A percentile compares a stretch with the other conserved stretches of the same genome.
Evolutionary conservation across 2,329 filamentous ascomycete species (phyloP).

Genomic region (Colletotrichum tropicale): DNA sequence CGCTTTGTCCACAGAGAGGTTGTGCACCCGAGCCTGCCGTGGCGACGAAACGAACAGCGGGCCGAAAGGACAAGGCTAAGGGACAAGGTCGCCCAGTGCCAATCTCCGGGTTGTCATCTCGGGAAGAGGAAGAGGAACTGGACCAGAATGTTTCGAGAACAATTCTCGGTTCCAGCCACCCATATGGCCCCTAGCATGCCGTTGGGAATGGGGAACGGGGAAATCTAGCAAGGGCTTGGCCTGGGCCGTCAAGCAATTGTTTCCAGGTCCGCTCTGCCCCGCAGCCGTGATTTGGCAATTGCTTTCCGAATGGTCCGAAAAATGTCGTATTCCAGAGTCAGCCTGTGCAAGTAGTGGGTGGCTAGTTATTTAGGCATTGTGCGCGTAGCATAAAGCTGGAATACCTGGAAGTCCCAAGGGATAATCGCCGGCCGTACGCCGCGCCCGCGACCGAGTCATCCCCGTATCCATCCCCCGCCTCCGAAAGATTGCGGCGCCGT

Average conservation of each 20-base stretch:
- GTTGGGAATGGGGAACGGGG: not conserved
- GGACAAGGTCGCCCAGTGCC: not conserved
- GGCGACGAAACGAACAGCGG: not conserved
- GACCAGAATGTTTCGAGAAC: slow-evolving; percentile 15
- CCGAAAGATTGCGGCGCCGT: not conserved
- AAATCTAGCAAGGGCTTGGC: not conserved
- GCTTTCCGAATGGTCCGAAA: not conserved
- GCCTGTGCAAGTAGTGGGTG: not conserved
- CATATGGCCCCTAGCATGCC: not conserved
- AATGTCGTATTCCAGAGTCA: not conserved
- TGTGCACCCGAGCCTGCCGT: not conserved
- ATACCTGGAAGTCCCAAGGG: not conserved
- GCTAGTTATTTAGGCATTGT: not conserved
- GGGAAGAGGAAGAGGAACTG: not conserved
- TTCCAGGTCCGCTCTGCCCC: not conserved
- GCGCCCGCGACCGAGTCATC: not conserved
- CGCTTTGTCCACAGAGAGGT: not conserved
- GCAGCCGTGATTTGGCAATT: not conserved
- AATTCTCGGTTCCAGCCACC: not conserved
- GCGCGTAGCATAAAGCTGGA: not conserved
- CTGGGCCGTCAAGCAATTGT: not conserved
- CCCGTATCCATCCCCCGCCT: not conserved
- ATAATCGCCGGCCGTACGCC: not conserved
- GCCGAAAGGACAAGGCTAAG: not conserved
- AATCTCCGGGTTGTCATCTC: slow-evolving; percentile 15